Evolutionary conservation across 306 rosid genomes (phyloP), one percentile per base, ranked within the genome.

Genomic region (Lagenaria siceraria): DNA sequence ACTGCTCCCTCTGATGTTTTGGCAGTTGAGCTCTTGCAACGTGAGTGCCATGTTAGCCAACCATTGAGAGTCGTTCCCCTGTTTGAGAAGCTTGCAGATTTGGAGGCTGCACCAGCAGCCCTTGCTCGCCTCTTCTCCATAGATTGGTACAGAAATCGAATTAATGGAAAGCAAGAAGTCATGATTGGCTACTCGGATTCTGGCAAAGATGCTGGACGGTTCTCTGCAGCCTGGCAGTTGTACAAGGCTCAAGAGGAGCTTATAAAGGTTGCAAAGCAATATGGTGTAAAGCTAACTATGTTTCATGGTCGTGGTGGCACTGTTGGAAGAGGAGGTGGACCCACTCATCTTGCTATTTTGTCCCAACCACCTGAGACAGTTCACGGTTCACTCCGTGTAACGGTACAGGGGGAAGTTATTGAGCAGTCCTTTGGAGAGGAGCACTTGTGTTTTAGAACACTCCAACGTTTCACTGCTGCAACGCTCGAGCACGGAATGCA

Each of bases 271-370:
- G 98, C 98, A 3, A 87, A 95, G 85, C 58, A 90, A 56, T 92
- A 35, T 68, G 97, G 97, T 68, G 88, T 95, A 73, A 95, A 95
- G 93, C 87, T 95, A 73, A 95, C 96, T 24, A 95, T 95, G 98
- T 95, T 95, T 87, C 97, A 95, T 0, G 98, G 98, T 77, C 97
- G 98, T 11, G 98, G 98, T 81, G 98, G 98, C 64, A 95, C 98
- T 22, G 98, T 92, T 62, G 98, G 98, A 78, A 87, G 98, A 81
- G 97, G 98, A 80, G 98, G 98, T 24, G 98, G 98, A 7, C 98
- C 98, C 38, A 92, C 96, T 79, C 98, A 95, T 87, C 97, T 95
- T 78, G 98, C 98, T 80, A 95, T 95, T 78, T 82, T 95, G 82
- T 95, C 98, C 78, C 97, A 95, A 62, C 98, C 98, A 31, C 97